These are phyloP conservation scores for Eimeria falciformis DNA, from an alignment of 169 alveolate species.

Conservation along the genomic window DNA sequence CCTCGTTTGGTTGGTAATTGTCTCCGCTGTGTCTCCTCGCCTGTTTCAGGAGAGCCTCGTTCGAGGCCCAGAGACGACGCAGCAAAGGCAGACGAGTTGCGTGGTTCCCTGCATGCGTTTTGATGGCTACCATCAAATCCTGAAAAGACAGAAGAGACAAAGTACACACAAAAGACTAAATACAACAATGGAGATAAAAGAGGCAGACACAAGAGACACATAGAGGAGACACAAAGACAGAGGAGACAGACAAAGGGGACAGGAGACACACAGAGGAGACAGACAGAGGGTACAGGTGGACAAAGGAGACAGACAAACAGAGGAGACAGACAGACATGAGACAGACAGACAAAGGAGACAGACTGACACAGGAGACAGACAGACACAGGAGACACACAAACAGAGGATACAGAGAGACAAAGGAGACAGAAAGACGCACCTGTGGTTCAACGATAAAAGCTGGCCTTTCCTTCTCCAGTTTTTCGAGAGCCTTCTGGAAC, in stretches of 20 bases:
- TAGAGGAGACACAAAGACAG: neutral
- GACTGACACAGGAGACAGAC: no score
- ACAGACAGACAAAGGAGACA: no score
- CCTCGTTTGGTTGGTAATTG: neutral
- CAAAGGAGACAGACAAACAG: no score
- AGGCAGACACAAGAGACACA: neutral
- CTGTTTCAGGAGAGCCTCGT: conserved; percentile 24
- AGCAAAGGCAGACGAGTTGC: conserved; percentile 57
- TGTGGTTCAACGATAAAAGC: conserved; percentile 68
- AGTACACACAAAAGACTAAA: neutral
- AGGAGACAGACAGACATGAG: no score
- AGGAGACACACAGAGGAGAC: neutral
- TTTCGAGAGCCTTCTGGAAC: neutral
- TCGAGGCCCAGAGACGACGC: conserved; percentile 69
- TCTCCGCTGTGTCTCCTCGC: conserved; percentile 36
- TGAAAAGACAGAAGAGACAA: neutral
- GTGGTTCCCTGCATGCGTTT: conserved; percentile 62
- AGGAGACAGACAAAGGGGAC: neutral
- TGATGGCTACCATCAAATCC: conserved; percentile 67
- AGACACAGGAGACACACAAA: neutral
- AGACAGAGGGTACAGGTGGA: no score
- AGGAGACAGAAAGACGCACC: neutral
- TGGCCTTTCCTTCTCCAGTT: conserved; percentile 23
- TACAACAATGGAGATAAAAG: neutral
- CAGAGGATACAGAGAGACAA: neutral